A percentile compares a stretch with the other conserved stretches of the same genome.
Evolutionary conservation across 148 eudicot genomes (phyloP).

Genomic region (Simmondsia chinensis): DNA sequence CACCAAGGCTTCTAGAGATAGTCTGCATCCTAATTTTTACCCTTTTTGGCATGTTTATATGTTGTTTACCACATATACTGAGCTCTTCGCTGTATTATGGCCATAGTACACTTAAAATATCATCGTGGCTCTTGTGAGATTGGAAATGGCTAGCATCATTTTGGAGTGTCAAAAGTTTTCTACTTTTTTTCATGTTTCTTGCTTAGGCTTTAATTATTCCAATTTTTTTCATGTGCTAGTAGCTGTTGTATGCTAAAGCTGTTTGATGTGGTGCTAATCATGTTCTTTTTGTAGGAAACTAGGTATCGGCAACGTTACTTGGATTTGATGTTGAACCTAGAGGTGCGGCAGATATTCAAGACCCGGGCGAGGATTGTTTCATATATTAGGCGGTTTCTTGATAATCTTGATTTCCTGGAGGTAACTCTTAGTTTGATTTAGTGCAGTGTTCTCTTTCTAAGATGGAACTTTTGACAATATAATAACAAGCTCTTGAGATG

Average conservation of each 20-base stretch:
- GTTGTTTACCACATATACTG: no score
- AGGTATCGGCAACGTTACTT: slow-evolving; percentile 91
- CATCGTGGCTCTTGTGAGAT: no score
- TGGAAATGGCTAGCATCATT: no score
- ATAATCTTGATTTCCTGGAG: slow-evolving; percentile 71
- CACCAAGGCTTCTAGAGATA: no score
- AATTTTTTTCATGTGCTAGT: background rate
- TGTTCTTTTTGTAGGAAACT: slow-evolving; percentile 48
- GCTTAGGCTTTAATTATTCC: background rate
- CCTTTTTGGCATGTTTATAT: no score
- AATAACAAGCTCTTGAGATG: no score
- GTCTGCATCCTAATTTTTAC: no score
- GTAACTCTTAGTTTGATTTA: slow-evolving; percentile 29
- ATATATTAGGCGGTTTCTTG: slow-evolving; percentile 69
- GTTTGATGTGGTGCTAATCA: background rate
- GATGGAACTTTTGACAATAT: no score
- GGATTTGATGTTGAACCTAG: slow-evolving; percentile 84
- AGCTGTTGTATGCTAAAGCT: background rate
- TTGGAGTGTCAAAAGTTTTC: no score
- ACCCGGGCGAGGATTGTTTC: slow-evolving; percentile 60
- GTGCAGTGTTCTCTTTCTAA: no score
- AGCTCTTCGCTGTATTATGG: no score
- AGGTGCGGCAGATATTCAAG: slow-evolving; percentile 68
- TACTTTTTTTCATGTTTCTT: background rate
- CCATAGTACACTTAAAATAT: no score